These are phyloP conservation scores for Chondrostereum purpureum DNA, from an alignment of 1,284 basidiomycete genomes.

Conservation along the genomic window DNA sequence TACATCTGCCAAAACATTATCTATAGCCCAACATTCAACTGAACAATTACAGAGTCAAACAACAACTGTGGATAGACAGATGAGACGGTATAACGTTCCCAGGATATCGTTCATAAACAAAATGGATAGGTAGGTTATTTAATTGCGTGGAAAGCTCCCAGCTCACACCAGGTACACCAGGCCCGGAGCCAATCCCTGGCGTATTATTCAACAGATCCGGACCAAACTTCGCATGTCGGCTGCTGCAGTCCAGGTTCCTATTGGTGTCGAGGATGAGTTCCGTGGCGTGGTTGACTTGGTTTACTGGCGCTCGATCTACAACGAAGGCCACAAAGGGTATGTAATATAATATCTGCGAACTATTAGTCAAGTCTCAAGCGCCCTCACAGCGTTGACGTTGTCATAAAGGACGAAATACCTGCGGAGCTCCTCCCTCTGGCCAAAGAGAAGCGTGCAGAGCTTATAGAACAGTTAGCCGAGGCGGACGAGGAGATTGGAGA, in stretches of 20 bases:
- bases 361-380: conserved; percentile 1
- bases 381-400: conserved; percentile 58
- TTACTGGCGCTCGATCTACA: conserved; percentile 92
- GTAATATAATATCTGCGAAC: conserved; percentile 18
- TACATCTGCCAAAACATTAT: not conserved
- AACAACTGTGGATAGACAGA: conserved; percentile 98
- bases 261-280: conserved; percentile 87
- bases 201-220: conserved; percentile 90
- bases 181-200: conserved; percentile 95
- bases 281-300: conserved; percentile 92
- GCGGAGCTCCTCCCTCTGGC: conserved; percentile 67
- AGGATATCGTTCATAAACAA: conserved; percentile 98
- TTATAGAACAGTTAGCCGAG: conserved; percentile 94
- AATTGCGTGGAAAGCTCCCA: not conserved
- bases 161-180: conserved; percentile 30
- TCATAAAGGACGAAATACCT: conserved; percentile 90
- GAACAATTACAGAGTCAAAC: conserved; percentile 82
- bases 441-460: conserved; percentile 79
- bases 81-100: conserved; percentile 95
- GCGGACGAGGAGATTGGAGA: conserved; percentile 95
- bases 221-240: conserved; percentile 89
- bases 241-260: conserved; percentile 95
- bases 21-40: not conserved
- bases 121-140: conserved; percentile 77
- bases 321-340: conserved; percentile 92